Conservation (phyloP, 805 yeast genomes). For the Yarrowia sp. region DNA sequence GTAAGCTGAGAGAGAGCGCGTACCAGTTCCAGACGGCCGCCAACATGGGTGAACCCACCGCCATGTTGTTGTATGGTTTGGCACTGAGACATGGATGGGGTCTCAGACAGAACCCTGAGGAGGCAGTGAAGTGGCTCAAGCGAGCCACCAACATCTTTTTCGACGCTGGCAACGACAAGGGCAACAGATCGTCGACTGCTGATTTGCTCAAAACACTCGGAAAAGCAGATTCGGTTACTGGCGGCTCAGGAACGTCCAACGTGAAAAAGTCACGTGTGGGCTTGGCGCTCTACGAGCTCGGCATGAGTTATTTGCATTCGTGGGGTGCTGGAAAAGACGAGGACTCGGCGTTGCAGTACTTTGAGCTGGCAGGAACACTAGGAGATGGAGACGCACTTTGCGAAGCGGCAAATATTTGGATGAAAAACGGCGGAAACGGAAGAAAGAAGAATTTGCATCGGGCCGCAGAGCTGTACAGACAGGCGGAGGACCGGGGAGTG, state of each 20-base stretch:
- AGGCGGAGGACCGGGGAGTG: conserved; percentile 62
- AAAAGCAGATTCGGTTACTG: conserved; percentile 11
- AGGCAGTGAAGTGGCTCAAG: conserved; percentile 60
- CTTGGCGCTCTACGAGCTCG: conserved; percentile 58
- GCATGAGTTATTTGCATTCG: conserved; percentile 54
- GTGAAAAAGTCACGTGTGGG: conserved; percentile 36
- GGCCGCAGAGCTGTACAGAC: conserved; percentile 70
- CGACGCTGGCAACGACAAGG: conserved; percentile 34
- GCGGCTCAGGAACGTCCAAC: conserved; percentile 6
- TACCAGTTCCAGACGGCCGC: conserved; percentile 67
- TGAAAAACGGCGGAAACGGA: conserved; percentile 48
- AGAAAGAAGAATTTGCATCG: conserved; percentile 56
- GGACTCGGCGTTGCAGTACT: conserved; percentile 52
- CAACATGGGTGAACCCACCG: conserved; percentile 57
- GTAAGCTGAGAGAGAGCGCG: conserved; percentile 65
- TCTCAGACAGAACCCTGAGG: conserved; percentile 52
- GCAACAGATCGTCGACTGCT: conserved; percentile 28
- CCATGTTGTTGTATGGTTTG: conserved; percentile 66
- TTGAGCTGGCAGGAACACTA: conserved; percentile 63
- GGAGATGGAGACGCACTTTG: conserved; percentile 70
- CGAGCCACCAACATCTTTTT: conserved; percentile 42
- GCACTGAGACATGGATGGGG: conserved; percentile 71
- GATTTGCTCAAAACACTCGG: conserved; percentile 29
- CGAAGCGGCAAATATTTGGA: conserved; percentile 68
- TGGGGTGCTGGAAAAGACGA: conserved; percentile 58